phyloP scores from a whole-genome alignment of 208 protist species.

The Trichomonas tenax region DNA sequence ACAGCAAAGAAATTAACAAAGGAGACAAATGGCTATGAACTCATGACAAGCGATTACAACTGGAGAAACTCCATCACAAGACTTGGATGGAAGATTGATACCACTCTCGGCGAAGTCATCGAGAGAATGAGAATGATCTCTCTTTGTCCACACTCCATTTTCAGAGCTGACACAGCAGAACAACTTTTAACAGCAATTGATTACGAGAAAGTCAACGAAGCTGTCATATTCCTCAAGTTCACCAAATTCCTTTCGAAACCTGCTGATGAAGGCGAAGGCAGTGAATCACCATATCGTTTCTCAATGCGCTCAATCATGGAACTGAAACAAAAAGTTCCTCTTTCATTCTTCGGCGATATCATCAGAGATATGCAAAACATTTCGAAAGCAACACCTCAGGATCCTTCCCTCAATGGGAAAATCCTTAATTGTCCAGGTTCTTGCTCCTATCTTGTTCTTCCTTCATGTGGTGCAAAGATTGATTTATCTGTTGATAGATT shows the following conservation, averaged over 20 bases:
- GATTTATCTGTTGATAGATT: not conserved
- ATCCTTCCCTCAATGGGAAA: not conserved
- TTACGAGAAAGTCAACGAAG: not conserved
- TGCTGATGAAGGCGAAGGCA: not conserved
- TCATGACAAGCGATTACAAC: not conserved
- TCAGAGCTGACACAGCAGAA: not conserved
- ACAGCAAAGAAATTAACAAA: not conserved
- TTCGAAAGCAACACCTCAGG: not conserved
- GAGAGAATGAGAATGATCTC: not conserved
- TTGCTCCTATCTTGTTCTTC: not conserved
- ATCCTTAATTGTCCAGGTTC: not conserved
- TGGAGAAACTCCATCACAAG: not conserved
- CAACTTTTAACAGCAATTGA: not conserved
- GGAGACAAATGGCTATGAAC: not conserved
- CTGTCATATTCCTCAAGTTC: not conserved
- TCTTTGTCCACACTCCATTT: not conserved
- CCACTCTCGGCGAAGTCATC: not conserved
- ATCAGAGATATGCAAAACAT: not conserved
- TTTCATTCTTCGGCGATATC: not conserved
- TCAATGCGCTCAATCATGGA: not conserved
- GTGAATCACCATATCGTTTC: not conserved
- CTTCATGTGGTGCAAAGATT: not conserved
- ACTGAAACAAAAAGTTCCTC: not conserved
- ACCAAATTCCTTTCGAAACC: not conserved
- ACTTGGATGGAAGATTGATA: not conserved